Conservation (phyloP, 2,329 filamentous ascomycete species). For the Trichoderma hamatum region DNA sequence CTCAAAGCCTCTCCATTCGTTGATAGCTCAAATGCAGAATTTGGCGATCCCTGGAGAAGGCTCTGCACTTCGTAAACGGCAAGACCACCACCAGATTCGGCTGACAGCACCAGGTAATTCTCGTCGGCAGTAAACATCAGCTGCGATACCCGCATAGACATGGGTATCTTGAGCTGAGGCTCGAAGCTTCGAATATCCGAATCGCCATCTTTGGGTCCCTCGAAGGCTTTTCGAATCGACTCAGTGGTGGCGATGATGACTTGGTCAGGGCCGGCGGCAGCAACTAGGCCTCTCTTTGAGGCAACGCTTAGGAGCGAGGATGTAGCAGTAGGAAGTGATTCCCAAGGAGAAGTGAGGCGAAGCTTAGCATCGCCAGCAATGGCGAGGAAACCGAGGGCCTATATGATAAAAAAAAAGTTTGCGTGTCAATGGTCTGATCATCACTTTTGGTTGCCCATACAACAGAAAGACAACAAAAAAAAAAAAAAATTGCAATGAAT, state of each 20-base stretch:
- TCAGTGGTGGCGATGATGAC: conserved; percentile 78
- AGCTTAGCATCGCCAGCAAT: conserved; percentile 81
- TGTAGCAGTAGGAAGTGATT: conserved; percentile 71
- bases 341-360: conserved; percentile 79
- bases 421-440: not conserved
- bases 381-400: conserved; percentile 79
- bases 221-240: conserved; percentile 75
- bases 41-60: conserved; percentile 66
- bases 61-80: conserved; percentile 78
- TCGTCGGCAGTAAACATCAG: conserved; percentile 91
- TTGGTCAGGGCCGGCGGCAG: conserved; percentile 81
- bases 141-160: conserved; percentile 80
- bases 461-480: conserved; percentile 14
- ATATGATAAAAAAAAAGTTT: not conserved
- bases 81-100: conserved; percentile 78
- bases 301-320: conserved; percentile 85
- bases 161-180: conserved; percentile 71
- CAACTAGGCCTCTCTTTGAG: conserved; percentile 76
- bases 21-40: conserved; percentile 72
- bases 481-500: not conserved
- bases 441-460: not conserved
- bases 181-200: conserved; percentile 70
- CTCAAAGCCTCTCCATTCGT: conserved; percentile 77
- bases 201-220: conserved; percentile 59
- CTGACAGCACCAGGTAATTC: conserved; percentile 78